A percentile compares a stretch with the other conserved stretches of the same genome.
Evolutionary conservation across 495 filamentous ascomycete species (phyloP).

Genomic region (Aspergillus haitiensis): DNA sequence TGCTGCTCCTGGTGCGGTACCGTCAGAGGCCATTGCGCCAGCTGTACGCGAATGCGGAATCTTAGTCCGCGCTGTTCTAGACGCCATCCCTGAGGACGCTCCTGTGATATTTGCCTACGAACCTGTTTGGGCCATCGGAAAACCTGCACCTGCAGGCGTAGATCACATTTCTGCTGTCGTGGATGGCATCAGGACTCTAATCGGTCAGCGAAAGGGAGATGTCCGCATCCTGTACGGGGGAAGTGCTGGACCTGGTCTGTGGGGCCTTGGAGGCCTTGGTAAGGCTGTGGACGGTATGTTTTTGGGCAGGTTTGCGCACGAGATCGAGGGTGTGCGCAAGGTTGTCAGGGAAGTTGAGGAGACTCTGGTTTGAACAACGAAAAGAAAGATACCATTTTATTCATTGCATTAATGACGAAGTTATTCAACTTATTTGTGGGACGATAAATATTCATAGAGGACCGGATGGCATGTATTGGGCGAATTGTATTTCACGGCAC

Average conservation of each 20-base stretch:
- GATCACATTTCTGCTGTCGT: slow-evolving; percentile 74
- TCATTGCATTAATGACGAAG: slow-evolving; percentile 9
- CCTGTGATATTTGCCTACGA: slow-evolving; percentile 86
- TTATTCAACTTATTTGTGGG: background rate
- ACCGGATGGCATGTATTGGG: background rate
- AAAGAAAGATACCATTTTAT: background rate
- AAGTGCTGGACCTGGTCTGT: slow-evolving; percentile 75
- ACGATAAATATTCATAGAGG: slow-evolving; percentile 6
- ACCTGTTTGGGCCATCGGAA: slow-evolving; percentile 87
- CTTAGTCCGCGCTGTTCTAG: slow-evolving; percentile 63
- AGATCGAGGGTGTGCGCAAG: slow-evolving; percentile 62
- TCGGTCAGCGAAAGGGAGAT: slow-evolving; percentile 45
- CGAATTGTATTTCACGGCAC: slow-evolving; percentile 1
- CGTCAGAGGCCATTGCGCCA: slow-evolving; percentile 51
- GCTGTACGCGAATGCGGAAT: slow-evolving; percentile 64
- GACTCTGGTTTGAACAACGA: slow-evolving; percentile 26
- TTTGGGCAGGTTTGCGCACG: slow-evolving; percentile 77
- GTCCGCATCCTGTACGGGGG: slow-evolving; percentile 77
- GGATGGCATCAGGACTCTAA: slow-evolving; percentile 52
- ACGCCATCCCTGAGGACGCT: slow-evolving; percentile 53
- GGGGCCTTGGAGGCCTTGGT: slow-evolving; percentile 55
- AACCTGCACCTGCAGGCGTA: slow-evolving; percentile 64
- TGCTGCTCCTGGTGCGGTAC: slow-evolving; percentile 45
- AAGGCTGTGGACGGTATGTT: slow-evolving; percentile 80
- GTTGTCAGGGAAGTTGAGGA: slow-evolving; percentile 69